Evolutionary conservation across 148 eudicot species (phyloP), one percentile per base, ranked within the genome.

Genomic region (Arctostaphylos glauca): DNA sequence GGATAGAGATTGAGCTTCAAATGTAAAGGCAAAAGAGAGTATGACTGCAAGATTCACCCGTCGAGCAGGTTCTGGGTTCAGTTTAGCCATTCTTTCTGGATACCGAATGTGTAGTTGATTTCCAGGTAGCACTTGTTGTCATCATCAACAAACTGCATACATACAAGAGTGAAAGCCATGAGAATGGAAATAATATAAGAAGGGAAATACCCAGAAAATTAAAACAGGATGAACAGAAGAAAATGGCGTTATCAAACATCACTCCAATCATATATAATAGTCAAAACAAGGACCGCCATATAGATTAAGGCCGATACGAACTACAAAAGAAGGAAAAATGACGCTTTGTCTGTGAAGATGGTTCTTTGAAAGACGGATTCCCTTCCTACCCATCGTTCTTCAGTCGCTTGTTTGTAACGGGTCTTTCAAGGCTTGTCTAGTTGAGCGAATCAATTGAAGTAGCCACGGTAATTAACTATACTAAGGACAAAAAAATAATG

Each of bases 41-140:
- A 31, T 31, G 38, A 31, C 38, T 31, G 38, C 38, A 31, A 31
- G 38, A 31, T 31, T 31, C 38, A 31, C 38, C 38, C 38, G 38
- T 31, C 38, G 1, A 31, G 38, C 38, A 31, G 62, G n/a, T 47
- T 21, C 2, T 9, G 5, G 78, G 19, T 64, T 84, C 56, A 84
- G 2, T 76, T 10, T 71, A 87, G 84, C 94, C 94, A 90, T 9
- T 92, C 91, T 83, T 90, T 92, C 82, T 90, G 90, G 82, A 92
- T 90, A 83, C 86, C 87, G 38, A 92, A 92, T 21, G 92, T 90
- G 86, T 91, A 91, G 80, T 90, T 91, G 82, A 91, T 89, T 80
- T 91, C 94, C 92, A 91, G 74, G 89, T 89, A 87, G 86, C 94
- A 90, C 84, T 91, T 91, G 85, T 91, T 87, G 85, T 91, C 94